phyloP scores from a whole-genome alignment of 345 rosid species.

The Erodium maritimum region DNA sequence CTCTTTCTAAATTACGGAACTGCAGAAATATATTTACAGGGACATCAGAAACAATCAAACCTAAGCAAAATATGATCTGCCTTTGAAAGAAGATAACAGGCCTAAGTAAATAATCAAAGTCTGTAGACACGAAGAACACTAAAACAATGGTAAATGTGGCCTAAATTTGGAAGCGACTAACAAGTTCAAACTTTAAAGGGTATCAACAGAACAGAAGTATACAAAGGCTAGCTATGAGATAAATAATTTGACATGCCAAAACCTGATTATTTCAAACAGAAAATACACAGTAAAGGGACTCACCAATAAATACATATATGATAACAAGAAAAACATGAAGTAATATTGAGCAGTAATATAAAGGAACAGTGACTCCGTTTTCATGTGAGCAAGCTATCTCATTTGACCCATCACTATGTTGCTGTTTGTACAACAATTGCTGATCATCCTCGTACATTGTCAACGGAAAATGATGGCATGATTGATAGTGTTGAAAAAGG shows the following conservation, averaged over 20 bases:
- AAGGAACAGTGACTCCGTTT: background rate
- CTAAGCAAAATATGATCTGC: background rate
- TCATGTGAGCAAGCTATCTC: background rate
- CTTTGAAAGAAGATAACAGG: background rate
- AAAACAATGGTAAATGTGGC: background rate
- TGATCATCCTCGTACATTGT: too few species aligned
- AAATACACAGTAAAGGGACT: background rate
- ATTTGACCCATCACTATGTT: too few species aligned
- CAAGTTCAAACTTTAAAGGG: background rate
- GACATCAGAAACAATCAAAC: background rate
- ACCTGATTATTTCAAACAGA: background rate
- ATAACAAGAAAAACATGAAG: background rate
- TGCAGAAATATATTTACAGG: slow-evolving; percentile 3
- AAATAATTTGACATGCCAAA: background rate
- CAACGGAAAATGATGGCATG: too few species aligned
- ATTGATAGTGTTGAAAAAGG: too few species aligned
- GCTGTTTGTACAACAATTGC: background rate
- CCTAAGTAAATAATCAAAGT: background rate
- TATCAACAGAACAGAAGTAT: too few species aligned
- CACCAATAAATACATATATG: background rate
- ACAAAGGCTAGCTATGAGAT: background rate
- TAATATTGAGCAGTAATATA: background rate
- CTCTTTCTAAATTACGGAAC: slow-evolving; percentile 34
- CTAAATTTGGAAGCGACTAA: background rate
- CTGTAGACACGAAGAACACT: background rate